These are phyloP conservation scores for Sarcomyxa edulis DNA, from an alignment of 768 basidiomycete species.

Conservation along the genomic window DNA sequence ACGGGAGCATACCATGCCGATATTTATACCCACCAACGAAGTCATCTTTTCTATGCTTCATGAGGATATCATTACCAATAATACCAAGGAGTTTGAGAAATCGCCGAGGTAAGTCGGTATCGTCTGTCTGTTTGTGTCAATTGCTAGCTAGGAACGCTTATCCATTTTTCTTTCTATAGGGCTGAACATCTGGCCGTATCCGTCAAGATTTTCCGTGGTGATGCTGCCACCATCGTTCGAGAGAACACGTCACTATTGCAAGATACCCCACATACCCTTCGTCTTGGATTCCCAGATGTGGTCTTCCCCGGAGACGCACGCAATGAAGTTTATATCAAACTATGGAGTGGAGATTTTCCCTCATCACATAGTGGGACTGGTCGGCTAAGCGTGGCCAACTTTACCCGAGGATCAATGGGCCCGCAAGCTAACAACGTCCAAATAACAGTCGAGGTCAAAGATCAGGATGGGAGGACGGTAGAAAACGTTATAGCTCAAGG, in stretches of 20 bases:
- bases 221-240: slow-evolving; percentile 62
- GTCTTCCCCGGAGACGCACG: slow-evolving; percentile 90
- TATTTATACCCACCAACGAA: slow-evolving; percentile 80
- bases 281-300: slow-evolving; percentile 93
- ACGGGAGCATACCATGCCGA: slow-evolving; percentile 82
- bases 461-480: slow-evolving; percentile 60
- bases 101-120: slow-evolving; percentile 56
- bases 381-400: slow-evolving; percentile 55
- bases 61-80: slow-evolving; percentile 85
- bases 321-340: slow-evolving; percentile 93
- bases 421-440: slow-evolving; percentile 68
- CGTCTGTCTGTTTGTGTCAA: background rate
- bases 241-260: slow-evolving; percentile 84
- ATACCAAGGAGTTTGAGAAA: slow-evolving; percentile 77
- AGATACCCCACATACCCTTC: slow-evolving; percentile 75
- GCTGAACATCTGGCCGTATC: slow-evolving; percentile 86
- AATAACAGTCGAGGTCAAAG: slow-evolving; percentile 85
- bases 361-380: slow-evolving; percentile 42
- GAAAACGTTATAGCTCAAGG: slow-evolving; percentile 77
- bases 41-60: slow-evolving; percentile 88
- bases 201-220: slow-evolving; percentile 85
- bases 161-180: slow-evolving; percentile 30
- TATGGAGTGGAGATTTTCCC: slow-evolving; percentile 90
- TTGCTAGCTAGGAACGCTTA: background rate
- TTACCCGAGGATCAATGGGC: slow-evolving; percentile 54